Evolutionary conservation across 495 filamentous ascomycete species (phyloP).

Genomic region (Neurospora cerealis): DNA sequence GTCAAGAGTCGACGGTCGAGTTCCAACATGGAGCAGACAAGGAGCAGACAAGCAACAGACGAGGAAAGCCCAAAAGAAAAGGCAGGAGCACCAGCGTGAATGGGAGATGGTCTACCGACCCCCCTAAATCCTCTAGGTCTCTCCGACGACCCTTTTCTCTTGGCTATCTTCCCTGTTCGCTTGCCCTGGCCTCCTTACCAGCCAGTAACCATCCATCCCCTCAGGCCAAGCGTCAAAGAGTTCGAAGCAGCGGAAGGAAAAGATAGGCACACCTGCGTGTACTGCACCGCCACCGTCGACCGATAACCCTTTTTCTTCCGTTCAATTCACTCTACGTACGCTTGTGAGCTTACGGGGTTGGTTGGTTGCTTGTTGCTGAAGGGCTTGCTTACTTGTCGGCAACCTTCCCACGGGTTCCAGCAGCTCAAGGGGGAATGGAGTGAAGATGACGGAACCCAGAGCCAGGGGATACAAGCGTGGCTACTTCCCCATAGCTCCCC

Average conservation of each 20-base stretch:
- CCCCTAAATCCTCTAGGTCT: background rate
- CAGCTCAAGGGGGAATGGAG: background rate
- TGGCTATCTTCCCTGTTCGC: background rate
- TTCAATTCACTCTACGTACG: background rate
- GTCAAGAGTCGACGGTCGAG: background rate
- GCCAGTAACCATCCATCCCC: background rate
- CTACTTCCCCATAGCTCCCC: too few species aligned
- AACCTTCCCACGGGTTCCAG: background rate
- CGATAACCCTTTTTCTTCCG: background rate
- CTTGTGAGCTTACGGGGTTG: background rate
- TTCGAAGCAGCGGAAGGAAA: background rate
- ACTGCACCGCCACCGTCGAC: background rate
- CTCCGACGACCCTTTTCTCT: background rate
- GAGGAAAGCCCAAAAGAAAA: background rate
- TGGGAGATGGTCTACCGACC: background rate
- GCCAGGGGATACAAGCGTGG: background rate
- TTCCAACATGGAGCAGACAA: background rate
- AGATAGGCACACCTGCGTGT: background rate
- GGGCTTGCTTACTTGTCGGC: background rate
- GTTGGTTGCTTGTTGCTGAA: background rate
- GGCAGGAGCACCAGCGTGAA: background rate
- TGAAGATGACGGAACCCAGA: background rate
- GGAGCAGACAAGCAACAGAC: background rate
- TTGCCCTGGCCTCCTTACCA: background rate
- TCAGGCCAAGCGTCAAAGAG: background rate